Evolutionary conservation across 23 red algal species (phyloP), one percentile per base, ranked within the genome.

Genomic region (Chondrus crispus): DNA sequence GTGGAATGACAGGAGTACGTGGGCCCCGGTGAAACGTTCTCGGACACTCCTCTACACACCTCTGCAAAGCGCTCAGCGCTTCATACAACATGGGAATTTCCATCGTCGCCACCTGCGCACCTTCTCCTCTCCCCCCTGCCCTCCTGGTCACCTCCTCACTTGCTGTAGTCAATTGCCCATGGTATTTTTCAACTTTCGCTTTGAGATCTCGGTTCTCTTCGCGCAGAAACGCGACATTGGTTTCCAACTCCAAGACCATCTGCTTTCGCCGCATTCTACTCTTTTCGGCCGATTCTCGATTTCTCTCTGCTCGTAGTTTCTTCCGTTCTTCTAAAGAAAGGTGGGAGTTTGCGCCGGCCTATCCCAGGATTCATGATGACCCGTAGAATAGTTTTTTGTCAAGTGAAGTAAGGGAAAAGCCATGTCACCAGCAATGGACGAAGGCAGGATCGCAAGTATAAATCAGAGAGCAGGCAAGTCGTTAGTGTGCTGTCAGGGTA

Each of bases 251-350:
- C 1, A 60, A 26, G 0, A 45, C 24, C 46, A 40, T 35, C 24
- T 83, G 78, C 78, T 83, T 83, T 24, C 78, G 50, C 40, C 78
- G 52, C 30, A 83, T 37, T 16, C 78, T 33, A 83, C 78, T 83
- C 2, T 83, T 83, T 62, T 83, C 78, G 5, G 78, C 78, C 28
- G 78, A 83, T 45, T 83, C 78, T 39, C 78, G 45, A 47, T 83
- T 83, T 11, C 78, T 41, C 46, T 83, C 48, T 16, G 78, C 78
- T 53, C 78, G 78, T 20, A 83, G 28, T 37, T 38, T 33, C 2
- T 45, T 83, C 46, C 51, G 45, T 22, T 83, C 30, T 38, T 83
- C 78, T 1, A 45, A 19, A 28, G 78, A 58, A 12, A 77, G 71
- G 20, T 77, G 71, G 9, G 71, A 26, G 44, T 9, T 77, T 47